Conservation (phyloP, 257 asterid genomes). For the Solanum boliviense region DNA sequence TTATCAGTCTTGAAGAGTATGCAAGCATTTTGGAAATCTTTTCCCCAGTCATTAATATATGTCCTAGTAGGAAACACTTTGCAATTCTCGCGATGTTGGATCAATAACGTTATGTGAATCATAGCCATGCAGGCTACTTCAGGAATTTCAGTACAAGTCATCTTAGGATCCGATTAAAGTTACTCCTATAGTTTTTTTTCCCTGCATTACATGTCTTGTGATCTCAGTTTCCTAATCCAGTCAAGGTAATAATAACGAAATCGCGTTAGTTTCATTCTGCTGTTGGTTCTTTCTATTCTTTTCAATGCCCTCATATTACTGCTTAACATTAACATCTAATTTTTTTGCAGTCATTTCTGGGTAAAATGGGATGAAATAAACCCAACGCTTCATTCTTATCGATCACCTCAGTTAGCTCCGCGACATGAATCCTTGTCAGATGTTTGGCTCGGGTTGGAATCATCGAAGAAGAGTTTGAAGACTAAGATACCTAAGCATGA, state of each 20-base stretch:
- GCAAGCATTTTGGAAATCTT: neutral
- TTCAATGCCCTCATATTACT: neutral
- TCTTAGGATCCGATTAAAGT: neutral
- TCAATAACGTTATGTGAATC: neutral
- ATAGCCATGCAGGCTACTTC: neutral
- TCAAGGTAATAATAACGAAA: neutral
- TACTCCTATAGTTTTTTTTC: neutral
- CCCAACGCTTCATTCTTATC: neutral
- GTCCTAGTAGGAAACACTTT: neutral
- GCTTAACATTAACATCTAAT: neutral
- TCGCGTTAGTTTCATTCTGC: neutral
- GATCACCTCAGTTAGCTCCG: neutral
- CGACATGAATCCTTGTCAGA: neutral
- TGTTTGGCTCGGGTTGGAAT: neutral
- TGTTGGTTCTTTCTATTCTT: neutral
- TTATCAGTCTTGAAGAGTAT: neutral
- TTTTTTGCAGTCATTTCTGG: slow-evolving; percentile 57
- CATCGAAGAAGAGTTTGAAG: neutral
- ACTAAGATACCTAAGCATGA: neutral
- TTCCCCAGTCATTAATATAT: neutral
- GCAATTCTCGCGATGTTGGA: neutral
- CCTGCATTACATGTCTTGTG: neutral
- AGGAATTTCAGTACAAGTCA: neutral
- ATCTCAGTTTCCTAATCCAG: neutral
- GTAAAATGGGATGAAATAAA: slow-evolving; percentile 45